Percentiles rank a stretch among this genome's conserved stretches.
Evolutionary conservation across 129 eudicot genomes (phyloP).

Genomic region (Flaveria bidentis): DNA sequence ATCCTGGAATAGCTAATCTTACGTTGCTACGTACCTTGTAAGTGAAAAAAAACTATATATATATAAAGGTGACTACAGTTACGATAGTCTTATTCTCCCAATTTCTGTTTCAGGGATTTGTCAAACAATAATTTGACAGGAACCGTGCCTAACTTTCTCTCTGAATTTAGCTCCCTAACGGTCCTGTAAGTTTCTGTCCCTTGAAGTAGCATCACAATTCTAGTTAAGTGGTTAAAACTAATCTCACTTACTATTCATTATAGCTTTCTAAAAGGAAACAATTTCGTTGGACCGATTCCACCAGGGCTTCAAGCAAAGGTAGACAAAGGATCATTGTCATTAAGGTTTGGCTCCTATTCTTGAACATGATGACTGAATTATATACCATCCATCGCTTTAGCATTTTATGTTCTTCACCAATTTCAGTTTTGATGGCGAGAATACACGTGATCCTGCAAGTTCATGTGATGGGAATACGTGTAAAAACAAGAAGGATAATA

Average conservation of each 20-base stretch:
- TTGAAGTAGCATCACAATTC: constrained; percentile 6
- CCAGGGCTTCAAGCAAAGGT: constrained; percentile 38
- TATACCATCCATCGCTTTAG: neutral
- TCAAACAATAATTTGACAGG: constrained; percentile 54
- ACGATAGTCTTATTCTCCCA: neutral
- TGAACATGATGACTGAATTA: neutral
- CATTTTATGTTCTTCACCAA: neutral
- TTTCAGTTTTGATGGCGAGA: constrained; percentile 29
- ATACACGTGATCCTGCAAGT: constrained; percentile 12
- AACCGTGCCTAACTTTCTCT: constrained; percentile 44
- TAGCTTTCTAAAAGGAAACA: constrained; percentile 50
- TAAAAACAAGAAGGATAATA: constrained; percentile 41
- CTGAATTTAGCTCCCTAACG: constrained; percentile 29
- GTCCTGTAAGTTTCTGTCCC: constrained; percentile 41
- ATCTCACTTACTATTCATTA: neutral
- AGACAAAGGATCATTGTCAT: constrained; percentile 33
- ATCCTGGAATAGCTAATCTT: constrained; percentile 45
- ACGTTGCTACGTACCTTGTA: constrained; percentile 47
- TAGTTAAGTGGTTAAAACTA: neutral
- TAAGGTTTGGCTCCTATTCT: constrained; percentile 38
- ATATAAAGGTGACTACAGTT: neutral
- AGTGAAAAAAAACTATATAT: constrained; percentile 24
- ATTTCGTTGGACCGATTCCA: constrained; percentile 52
- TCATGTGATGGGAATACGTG: constrained; percentile 32
- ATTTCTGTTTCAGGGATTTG: constrained; percentile 45